Base-by-base conservation (phyloP, 2,329 filamentous ascomycete genomes). In the Remersonia thermophila region DNA sequence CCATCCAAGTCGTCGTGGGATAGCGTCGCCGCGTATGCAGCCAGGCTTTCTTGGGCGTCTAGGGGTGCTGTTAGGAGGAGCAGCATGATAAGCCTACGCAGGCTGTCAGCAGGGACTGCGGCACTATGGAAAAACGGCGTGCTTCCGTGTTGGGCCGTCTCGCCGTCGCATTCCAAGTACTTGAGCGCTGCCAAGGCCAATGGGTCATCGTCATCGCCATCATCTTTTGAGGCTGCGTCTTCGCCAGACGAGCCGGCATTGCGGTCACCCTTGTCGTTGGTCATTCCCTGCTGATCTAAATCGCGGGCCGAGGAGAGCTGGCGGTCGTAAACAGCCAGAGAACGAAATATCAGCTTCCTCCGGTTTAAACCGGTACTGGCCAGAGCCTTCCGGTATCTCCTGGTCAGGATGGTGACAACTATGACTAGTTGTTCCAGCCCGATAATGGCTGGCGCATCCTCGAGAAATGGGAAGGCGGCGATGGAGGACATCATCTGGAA, bases 401-500 rank as follows among this genome's bases (percentile, higher is more conserved):
- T 75, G 2, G 80, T 84, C 62, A 84, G 67, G 43, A 86, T 72
- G 2, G 77, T 75, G 32, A 85, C 67, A 1, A 81, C 77, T 60
- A 83, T 81, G 39, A 85, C 66, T 56, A 84, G 60, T 47, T 78
- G 75, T 41, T 82, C 74, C 30, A 80, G 69, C 7, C 79, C 77
- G 33, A 86, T 57, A 3, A 83, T 75, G 3, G 69, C 77, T 0
- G 81, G 81, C 0, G 79, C 80, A 49, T 83, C 74, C 35, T 72
- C 67, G 2, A 81, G 63, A 45, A 84, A 84, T 0, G 81, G 81
- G 40, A 86, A 85, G 1, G 80, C 76, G 23, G 77, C 81, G 1
- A 84, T 63, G 47, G 78, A 81, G 4, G 76, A 78, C 2, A 78
- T 55, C 67, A 83, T 79, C 49, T 82, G 77, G 50, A 82, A 84